Conservation (phyloP, 2,329 filamentous ascomycete genomes). For the Metarhizium robertsii region DNA sequence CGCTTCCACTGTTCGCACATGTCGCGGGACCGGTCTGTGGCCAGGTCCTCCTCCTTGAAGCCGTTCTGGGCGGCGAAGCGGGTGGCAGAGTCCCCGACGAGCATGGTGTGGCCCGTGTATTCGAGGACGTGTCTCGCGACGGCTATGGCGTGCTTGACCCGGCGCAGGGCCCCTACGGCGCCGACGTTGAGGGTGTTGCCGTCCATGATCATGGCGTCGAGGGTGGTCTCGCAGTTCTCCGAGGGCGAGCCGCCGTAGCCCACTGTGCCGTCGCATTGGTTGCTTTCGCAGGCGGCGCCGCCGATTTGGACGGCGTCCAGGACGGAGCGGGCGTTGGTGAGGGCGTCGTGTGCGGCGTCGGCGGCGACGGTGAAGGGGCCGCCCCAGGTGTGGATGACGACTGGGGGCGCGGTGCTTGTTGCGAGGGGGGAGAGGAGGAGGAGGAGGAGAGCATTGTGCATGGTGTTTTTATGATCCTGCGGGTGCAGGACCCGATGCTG, state of each 20-base stretch:
- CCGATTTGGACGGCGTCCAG: constrained; percentile 44
- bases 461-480: neutral
- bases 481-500: too few relatives aligned
- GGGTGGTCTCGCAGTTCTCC: constrained; percentile 46
- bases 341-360: constrained; percentile 35
- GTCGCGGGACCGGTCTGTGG: constrained; percentile 29
- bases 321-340: constrained; percentile 25
- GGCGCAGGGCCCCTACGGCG: constrained; percentile 41
- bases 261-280: constrained; percentile 45
- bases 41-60: constrained; percentile 34
- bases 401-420: constrained; percentile 23
- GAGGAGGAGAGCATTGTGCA: constrained; percentile 10
- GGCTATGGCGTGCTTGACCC: constrained; percentile 37
- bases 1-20: constrained; percentile 34
- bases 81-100: constrained; percentile 44
- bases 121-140: constrained; percentile 43
- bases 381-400: constrained; percentile 47
- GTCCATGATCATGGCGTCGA: constrained; percentile 52
- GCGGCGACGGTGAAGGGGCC: constrained; percentile 42
- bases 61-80: constrained; percentile 42
- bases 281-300: constrained; percentile 39
- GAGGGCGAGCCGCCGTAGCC: constrained; percentile 47
- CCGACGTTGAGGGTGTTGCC: constrained; percentile 42
- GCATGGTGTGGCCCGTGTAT: constrained; percentile 40
- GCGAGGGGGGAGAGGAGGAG: constrained; percentile 3